Evolutionary conservation across 768 basidiomycete genomes (phyloP), one percentile per base, ranked within the genome.

Genomic region (Mycena rebaudengoi): DNA sequence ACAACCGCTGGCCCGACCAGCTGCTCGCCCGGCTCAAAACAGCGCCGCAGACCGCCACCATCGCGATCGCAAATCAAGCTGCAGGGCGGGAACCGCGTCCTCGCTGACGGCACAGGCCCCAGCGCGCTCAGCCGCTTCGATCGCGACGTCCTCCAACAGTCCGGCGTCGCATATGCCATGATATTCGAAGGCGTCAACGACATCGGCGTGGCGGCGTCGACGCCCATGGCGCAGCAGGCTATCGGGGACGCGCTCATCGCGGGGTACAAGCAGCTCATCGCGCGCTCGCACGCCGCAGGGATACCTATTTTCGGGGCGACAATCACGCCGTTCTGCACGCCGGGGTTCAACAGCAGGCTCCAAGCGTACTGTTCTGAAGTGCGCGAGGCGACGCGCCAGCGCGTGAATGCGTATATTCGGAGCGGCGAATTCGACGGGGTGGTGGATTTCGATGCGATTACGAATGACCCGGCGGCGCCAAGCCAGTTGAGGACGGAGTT

Each of bases 141-240:
- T 63, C 76, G 85, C 8, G 85, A 85, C 70, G 83, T 84, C 30
- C 78, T 86, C 43, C 65, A 82, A 6, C 83, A 84, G 33, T 72
- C 81, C 26, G 79, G 80, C n/a, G 78, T 83, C 45, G 73, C 73
- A 39, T 85, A 76, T 71, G 80, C 77, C 29, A 81, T 85, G 77
- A 79, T 86, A 67, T 85, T 84, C 71, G 83, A 83, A 67, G 85
- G 85, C 51, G 82, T 84, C 25, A 86, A 85, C 78, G 85, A 85
- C 76, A 83, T 85, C 54, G 84, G 84, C 5, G 75, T 74, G 6
- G 81, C 79, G 5, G 65, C 65, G 8, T 67, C 81, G 29, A 75
- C 74, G n/a, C 48, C 69, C 0, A 74, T 65, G 10, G 74, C 74
- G 16, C 82, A 85, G 73, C 60, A 72, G 40, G 71, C 64, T 23